Evolutionary conservation across 23 red algal species (phyloP).

Genomic region (Gracilaria caudata): DNA sequence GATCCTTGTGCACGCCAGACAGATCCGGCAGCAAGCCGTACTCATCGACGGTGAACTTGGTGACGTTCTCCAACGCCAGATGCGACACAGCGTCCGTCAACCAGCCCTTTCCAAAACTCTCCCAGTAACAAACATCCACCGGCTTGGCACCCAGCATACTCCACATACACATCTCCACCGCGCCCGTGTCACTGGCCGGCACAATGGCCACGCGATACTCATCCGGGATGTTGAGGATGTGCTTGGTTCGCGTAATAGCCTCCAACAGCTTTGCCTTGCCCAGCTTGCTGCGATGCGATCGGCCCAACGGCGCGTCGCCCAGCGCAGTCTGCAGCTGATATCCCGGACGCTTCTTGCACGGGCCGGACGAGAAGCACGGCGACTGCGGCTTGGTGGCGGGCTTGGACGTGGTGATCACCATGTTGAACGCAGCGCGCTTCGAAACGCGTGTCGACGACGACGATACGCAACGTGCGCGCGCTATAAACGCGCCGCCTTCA

Average conservation of each 20-base stretch:
- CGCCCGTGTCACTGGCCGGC: conserved; percentile 92
- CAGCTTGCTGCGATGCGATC: conserved; percentile 82
- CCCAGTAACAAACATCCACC: conserved; percentile 95
- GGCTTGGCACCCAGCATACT: conserved; percentile 79
- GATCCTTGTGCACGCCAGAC: conserved; percentile 51
- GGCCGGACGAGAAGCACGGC: conserved; percentile 98
- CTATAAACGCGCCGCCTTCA: no score
- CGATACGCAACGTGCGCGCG: neutral
- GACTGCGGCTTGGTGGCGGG: conserved; percentile 78
- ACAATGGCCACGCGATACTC: conserved; percentile 92
- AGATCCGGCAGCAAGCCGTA: conserved; percentile 94
- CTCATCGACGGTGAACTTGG: conserved; percentile 52
- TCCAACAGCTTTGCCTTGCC: conserved; percentile 85
- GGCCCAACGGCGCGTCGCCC: conserved; percentile 80
- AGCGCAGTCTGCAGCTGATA: conserved; percentile 63
- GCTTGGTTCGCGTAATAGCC: conserved; percentile 71
- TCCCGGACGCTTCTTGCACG: conserved; percentile 96
- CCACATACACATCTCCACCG: conserved; percentile 99
- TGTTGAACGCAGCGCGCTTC: neutral
- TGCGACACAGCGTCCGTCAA: conserved; percentile 82
- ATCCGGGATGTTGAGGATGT: conserved; percentile 73
- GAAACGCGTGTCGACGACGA: neutral
- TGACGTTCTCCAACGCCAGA: conserved; percentile 72
- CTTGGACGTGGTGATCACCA: conserved; percentile 50
- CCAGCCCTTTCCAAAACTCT: conserved; percentile 98